Conservation (phyloP, 129 eudicot genomes). For the Tagetes patula region DNA sequence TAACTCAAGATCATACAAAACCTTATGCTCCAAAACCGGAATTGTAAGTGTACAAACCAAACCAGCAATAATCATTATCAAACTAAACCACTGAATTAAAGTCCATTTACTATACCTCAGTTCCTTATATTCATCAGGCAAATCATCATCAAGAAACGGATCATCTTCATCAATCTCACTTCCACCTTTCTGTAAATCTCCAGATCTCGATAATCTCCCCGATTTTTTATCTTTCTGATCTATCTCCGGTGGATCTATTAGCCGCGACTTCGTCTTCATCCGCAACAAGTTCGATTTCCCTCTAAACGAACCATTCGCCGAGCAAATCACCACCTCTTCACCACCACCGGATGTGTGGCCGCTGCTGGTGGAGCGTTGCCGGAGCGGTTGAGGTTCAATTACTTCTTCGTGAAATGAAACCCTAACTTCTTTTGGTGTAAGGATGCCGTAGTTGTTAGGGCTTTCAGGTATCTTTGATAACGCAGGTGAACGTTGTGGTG, state of each 20-base stretch:
- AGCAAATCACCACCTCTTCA: conserved; percentile 35
- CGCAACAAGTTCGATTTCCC: conserved; percentile 29
- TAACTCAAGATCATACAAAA: conserved; percentile 30
- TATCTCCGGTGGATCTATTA: conserved; percentile 33
- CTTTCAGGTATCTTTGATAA: conserved; percentile 36
- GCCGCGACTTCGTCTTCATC: conserved; percentile 38
- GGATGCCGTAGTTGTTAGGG: conserved; percentile 33
- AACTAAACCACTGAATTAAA: conserved; percentile 30
- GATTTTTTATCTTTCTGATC: conserved; percentile 39
- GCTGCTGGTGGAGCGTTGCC: conserved; percentile 29
- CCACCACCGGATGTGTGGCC: conserved; percentile 4
- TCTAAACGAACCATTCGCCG: conserved; percentile 30
- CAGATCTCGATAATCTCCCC: conserved; percentile 14
- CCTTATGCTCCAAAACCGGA: conserved; percentile 16
- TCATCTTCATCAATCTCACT: conserved; percentile 44
- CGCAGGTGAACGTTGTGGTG: conserved; percentile 32
- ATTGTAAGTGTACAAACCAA: conserved; percentile 34
- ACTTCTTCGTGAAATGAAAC: conserved; percentile 44
- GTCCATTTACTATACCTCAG: conserved; percentile 41
- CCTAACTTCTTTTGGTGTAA: conserved; percentile 40
- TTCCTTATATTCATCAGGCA: conserved; percentile 36
- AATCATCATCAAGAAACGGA: conserved; percentile 38
- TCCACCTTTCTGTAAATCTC: conserved; percentile 19
- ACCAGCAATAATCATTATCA: conserved; percentile 31
- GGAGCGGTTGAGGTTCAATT: conserved; percentile 27